Percentiles rank a stretch among this genome's conserved stretches.
Evolutionary conservation across 805 yeast species (phyloP).

Genomic region (Saccharomycopsis amapae): DNA sequence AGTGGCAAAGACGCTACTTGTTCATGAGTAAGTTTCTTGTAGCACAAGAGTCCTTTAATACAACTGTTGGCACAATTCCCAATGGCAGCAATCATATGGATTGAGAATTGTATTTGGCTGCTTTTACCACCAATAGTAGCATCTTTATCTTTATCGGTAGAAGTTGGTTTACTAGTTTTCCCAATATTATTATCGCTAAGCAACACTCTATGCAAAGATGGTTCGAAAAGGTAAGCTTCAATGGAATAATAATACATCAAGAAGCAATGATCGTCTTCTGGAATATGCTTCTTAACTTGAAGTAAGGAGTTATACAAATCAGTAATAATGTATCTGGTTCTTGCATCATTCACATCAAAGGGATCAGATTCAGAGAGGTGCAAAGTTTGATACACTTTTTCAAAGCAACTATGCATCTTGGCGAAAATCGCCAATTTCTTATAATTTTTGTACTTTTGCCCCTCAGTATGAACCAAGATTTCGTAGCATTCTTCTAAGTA

Average conservation of each 20-base stretch:
- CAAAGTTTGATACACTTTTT: constrained; percentile 47
- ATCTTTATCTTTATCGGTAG: constrained; percentile 2
- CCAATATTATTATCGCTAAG: background rate
- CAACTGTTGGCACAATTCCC: constrained; percentile 49
- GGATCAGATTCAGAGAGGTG: constrained; percentile 31
- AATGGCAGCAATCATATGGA: constrained; percentile 35
- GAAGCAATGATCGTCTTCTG: constrained; percentile 33
- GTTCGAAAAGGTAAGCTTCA: constrained; percentile 62
- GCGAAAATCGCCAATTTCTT: constrained; percentile 48
- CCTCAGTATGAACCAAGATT: constrained; percentile 31
- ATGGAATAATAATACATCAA: constrained; percentile 52
- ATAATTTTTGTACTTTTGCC: constrained; percentile 13
- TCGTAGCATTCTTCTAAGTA: constrained; percentile 56
- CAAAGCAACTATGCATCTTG: constrained; percentile 52
- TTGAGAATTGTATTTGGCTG: constrained; percentile 26
- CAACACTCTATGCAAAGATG: constrained; percentile 30
- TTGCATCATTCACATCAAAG: constrained; percentile 30
- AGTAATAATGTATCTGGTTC: constrained; percentile 34
- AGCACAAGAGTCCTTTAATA: constrained; percentile 42
- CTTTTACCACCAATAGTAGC: background rate
- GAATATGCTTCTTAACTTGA: constrained; percentile 33
- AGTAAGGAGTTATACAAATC: constrained; percentile 46
- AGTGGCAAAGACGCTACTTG: constrained; percentile 52
- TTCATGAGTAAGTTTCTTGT: constrained; percentile 36
- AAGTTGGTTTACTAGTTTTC: background rate